These are phyloP conservation scores for Ceriops decandra DNA, from an alignment of 345 rosid genomes.

Conservation along the genomic window DNA sequence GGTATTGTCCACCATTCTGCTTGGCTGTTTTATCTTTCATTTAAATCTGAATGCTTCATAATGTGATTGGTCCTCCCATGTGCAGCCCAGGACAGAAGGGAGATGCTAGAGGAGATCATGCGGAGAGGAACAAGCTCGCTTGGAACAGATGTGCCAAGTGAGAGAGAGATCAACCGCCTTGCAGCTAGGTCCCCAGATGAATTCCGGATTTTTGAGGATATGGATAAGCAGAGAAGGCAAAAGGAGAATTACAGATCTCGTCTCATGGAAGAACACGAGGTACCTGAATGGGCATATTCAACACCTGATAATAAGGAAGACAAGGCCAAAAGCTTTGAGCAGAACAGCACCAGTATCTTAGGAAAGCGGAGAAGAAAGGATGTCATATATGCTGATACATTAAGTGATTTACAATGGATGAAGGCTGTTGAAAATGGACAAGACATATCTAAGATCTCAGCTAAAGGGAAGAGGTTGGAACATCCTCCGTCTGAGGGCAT, in stretches of 20 bases:
- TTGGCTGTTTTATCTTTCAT: background rate
- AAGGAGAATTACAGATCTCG: conserved; percentile 83
- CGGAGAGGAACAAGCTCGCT: conserved; percentile 94
- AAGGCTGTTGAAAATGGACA: conserved; percentile 93
- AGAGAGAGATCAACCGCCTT: conserved; percentile 95
- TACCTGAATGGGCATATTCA: conserved; percentile 91
- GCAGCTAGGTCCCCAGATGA: conserved; percentile 92
- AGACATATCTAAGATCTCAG: conserved; percentile 50
- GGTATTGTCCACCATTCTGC: background rate
- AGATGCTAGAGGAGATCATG: conserved; percentile 95
- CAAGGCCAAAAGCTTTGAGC: conserved; percentile 49
- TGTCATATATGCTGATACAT: conserved; percentile 65
- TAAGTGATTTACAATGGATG: conserved; percentile 86
- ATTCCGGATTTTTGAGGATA: conserved; percentile 81
- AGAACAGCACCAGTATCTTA: conserved; percentile 38
- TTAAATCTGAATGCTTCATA: conserved; percentile 7
- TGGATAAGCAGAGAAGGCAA: conserved; percentile 89
- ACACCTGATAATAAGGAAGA: conserved; percentile 52
- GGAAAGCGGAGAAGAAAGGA: conserved; percentile 87
- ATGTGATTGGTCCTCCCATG: conserved; percentile 16
- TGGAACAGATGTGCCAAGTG: conserved; percentile 95
- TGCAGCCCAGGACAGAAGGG: conserved; percentile 95
- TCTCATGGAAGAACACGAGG: conserved; percentile 94
- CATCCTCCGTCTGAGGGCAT: conserved; percentile 34
- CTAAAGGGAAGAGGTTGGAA: conserved; percentile 48